Evolutionary conservation across 2,329 filamentous ascomycete species (phyloP), one percentile per base, ranked within the genome.

Genomic region (Dendryphion nanum): DNA sequence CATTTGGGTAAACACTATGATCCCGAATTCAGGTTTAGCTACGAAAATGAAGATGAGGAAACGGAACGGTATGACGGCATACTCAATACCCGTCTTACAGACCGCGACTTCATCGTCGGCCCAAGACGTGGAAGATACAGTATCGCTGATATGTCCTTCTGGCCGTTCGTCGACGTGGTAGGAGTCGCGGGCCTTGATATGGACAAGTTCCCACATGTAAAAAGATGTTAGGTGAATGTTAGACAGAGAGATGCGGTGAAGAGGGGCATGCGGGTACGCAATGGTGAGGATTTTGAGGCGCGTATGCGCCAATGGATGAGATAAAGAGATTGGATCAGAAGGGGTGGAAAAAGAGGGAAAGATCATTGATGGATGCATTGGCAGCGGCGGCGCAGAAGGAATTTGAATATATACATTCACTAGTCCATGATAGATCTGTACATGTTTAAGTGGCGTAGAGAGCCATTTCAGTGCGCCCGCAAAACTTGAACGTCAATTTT

Each of bases 1-100:
- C 73, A 73, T 44, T 53, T 73, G 19, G 67, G 68, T 8, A 62
- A 70, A 21, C 63, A 71, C 46, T 72, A 73, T 48, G 71, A 74
- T 39, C 64, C 67, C 6, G 66, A 74, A 16, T 59, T 72, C 55
- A 69, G 68, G 31, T 69, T 73, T 47, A 67, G 59, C 40, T 73
- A 73, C 61, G 60, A 56, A 16, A 71, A 77, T 21, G 62, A 68
- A 30, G 64, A 73, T 30, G 70, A 77, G 49, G 70, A 74, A 49
- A 71, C 69, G 1, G 70, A 74, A 50, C 67, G 70, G 20, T 62
- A 73, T 10, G 68, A 63, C 28, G 69, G 70, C 33, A 62, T 73
- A 20, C 63, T 74, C 30, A 68, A 74, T 45, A 60, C 51, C 20
- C 67, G 67, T 21, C 63, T 73, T 33, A 57, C 63, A 40, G 47